These are phyloP conservation scores for Backusella liffmaniae DNA, from an alignment of 192 early-diverging fungal genomes.

Conservation along the genomic window DNA sequence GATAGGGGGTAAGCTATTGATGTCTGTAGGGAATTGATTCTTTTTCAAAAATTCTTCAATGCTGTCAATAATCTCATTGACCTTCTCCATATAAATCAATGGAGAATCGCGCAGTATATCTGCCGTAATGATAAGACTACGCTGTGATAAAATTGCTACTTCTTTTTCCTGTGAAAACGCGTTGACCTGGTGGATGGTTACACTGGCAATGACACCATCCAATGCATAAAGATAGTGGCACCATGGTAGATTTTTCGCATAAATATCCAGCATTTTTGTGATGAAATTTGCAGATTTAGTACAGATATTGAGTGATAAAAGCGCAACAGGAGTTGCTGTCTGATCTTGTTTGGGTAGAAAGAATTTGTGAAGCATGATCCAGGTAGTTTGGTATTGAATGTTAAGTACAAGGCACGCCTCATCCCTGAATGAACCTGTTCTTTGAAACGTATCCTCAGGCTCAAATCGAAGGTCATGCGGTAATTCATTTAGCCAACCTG, in stretches of 20 bases:
- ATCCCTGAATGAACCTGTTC: slow-evolving; percentile 34
- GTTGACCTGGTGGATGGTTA: slow-evolving; percentile 42
- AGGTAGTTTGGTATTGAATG: slow-evolving; percentile 42
- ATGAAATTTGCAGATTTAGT: slow-evolving; percentile 43
- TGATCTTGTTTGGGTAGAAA: slow-evolving; percentile 43
- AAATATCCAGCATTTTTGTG: slow-evolving; percentile 38
- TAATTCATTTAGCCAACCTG: slow-evolving; percentile 36
- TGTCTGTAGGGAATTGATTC: slow-evolving; percentile 29
- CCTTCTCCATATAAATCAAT: slow-evolving; percentile 39
- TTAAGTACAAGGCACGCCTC: slow-evolving; percentile 42
- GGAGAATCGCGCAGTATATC: slow-evolving; percentile 32
- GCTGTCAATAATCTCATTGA: slow-evolving; percentile 41
- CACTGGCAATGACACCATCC: slow-evolving; percentile 41
- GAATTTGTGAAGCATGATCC: slow-evolving; percentile 47
- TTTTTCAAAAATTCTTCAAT: slow-evolving; percentile 39
- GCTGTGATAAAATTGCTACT: slow-evolving; percentile 33
- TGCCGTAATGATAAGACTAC: slow-evolving; percentile 38
- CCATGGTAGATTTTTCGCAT: slow-evolving; percentile 34
- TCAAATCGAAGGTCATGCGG: slow-evolving; percentile 36
- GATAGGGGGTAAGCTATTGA: slow-evolving; percentile 27
- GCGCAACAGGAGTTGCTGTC: slow-evolving; percentile 40
- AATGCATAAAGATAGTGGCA: slow-evolving; percentile 42
- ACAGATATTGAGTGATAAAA: slow-evolving; percentile 41
- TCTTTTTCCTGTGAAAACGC: slow-evolving; percentile 38
- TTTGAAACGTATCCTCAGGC: slow-evolving; percentile 24